Percentiles rank a stretch among this genome's conserved stretches.
Conservation (phyloP, 2,329 filamentous ascomycete genomes). For the Sarocladium strictum region DNA sequence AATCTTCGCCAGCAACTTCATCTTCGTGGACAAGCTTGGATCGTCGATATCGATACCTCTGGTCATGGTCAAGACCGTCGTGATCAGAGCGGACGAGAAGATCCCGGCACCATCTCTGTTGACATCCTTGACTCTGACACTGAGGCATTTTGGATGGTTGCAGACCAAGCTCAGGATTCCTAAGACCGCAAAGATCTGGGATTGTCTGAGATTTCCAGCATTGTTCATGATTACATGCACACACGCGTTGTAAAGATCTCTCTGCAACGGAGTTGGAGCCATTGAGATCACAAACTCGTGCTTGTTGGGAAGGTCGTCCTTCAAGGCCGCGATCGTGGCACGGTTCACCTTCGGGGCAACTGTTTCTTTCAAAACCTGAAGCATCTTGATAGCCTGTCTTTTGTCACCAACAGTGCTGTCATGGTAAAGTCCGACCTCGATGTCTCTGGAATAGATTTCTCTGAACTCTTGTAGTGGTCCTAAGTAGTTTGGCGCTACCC, state of each 20-base stretch:
- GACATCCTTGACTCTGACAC: slow-evolving; percentile 23
- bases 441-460: slow-evolving; percentile 64
- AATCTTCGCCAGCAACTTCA: slow-evolving; percentile 61
- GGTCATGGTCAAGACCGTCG: slow-evolving; percentile 29
- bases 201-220: slow-evolving; percentile 8
- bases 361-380: slow-evolving; percentile 64
- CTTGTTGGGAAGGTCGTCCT: slow-evolving; percentile 65
- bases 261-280: slow-evolving; percentile 61
- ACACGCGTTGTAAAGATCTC: slow-evolving; percentile 50
- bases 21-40: slow-evolving; percentile 59
- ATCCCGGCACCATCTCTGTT: slow-evolving; percentile 11
- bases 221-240: slow-evolving; percentile 20
- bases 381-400: slow-evolving; percentile 56
- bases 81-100: slow-evolving; percentile 22
- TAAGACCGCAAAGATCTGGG: slow-evolving; percentile 28
- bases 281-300: slow-evolving; percentile 76
- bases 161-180: slow-evolving; percentile 41
- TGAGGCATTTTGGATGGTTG: slow-evolving; percentile 46
- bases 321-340: slow-evolving; percentile 59
- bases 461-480: slow-evolving; percentile 64
- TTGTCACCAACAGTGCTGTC: slow-evolving; percentile 55
- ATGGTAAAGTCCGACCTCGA: slow-evolving; percentile 61
- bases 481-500: slow-evolving; percentile 76
- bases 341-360: slow-evolving; percentile 76
- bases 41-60: slow-evolving; percentile 34